A percentile compares a stretch with the other conserved stretches of the same genome.
phyloP scores from a whole-genome alignment of 768 basidiomycete species.

The Pleurotus tuoliensis region DNA sequence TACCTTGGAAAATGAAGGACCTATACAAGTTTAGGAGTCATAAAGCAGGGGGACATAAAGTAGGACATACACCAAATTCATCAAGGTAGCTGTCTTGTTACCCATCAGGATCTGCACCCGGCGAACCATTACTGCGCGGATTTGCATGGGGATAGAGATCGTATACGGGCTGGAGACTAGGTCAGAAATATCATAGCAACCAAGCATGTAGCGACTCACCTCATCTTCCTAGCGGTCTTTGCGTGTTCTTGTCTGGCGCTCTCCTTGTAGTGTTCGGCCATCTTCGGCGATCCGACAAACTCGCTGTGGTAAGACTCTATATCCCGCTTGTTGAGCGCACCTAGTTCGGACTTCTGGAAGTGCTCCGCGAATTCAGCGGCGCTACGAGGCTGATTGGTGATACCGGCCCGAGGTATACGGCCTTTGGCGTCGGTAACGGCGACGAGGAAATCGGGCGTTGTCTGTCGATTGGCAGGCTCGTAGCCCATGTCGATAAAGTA shows the following conservation, averaged over 20 bases:
- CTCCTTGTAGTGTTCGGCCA: slow-evolving; percentile 34
- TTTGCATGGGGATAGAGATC: slow-evolving; percentile 33
- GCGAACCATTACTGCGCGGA: slow-evolving; percentile 32
- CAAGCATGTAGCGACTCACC: slow-evolving; percentile 14
- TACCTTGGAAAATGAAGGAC: slow-evolving; percentile 24
- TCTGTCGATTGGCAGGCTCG: slow-evolving; percentile 54
- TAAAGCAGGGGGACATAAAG: neutral
- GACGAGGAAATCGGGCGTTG: slow-evolving; percentile 63
- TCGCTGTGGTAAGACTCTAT: slow-evolving; percentile 43
- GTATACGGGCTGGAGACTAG: slow-evolving; percentile 28
- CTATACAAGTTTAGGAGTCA: slow-evolving; percentile 15
- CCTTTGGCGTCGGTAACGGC: slow-evolving; percentile 56
- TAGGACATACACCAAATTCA: slow-evolving; percentile 25
- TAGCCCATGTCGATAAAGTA: slow-evolving; percentile 77
- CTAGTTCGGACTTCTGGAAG: slow-evolving; percentile 28
- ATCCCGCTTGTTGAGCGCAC: slow-evolving; percentile 36
- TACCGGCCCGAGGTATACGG: slow-evolving; percentile 37
- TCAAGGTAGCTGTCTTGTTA: slow-evolving; percentile 22
- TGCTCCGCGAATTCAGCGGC: slow-evolving; percentile 42
- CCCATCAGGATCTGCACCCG: slow-evolving; percentile 36
- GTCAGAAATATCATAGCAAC: neutral
- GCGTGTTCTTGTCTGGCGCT: slow-evolving; percentile 53
- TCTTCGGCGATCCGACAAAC: slow-evolving; percentile 40
- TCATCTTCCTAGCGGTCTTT: slow-evolving; percentile 31
- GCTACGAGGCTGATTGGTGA: slow-evolving; percentile 33